phyloP scores from a whole-genome alignment of 768 basidiomycete genomes.

The Rhizopogon sp. region DNA sequence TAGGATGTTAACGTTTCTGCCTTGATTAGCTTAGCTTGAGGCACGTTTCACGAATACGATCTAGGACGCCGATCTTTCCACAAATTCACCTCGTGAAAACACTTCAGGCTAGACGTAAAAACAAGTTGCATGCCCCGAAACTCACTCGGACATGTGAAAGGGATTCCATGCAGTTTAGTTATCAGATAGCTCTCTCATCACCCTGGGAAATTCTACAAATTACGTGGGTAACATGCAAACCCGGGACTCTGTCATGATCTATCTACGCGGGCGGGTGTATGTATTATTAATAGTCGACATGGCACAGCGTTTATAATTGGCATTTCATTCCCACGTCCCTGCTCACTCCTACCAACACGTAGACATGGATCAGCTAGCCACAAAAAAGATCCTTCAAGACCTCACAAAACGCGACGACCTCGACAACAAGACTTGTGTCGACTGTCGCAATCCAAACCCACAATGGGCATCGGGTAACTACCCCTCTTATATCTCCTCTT shows the following conservation, averaged over 20 bases:
- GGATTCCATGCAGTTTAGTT: background rate
- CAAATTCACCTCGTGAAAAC: conserved; percentile 3
- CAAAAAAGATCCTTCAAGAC: conserved; percentile 68
- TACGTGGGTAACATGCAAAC: background rate
- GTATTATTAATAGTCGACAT: background rate
- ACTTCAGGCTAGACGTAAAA: conserved; percentile 7
- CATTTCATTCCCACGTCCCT: background rate
- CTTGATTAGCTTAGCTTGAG: conserved; percentile 8
- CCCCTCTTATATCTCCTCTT: background rate
- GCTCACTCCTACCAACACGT: conserved; percentile 7
- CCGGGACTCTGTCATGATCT: too few species aligned
- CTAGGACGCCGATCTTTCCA: conserved; percentile 8
- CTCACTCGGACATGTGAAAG: background rate
- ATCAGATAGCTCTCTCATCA: conserved; percentile 3
- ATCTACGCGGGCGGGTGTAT: too few species aligned
- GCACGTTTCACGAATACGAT: background rate
- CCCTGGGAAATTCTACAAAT: conserved; percentile 3
- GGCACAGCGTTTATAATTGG: background rate
- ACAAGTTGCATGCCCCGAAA: background rate
- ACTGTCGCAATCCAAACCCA: conserved; percentile 87
- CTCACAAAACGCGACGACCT: conserved; percentile 70
- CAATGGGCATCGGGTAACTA: conserved; percentile 86
- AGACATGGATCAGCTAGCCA: conserved; percentile 51
- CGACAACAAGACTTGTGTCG: conserved; percentile 73
- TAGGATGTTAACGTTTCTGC: conserved; percentile 5